These are phyloP conservation scores for Cordyceps fumosorosea DNA, from an alignment of 2,329 filamentous ascomycete genomes.

Conservation along the genomic window DNA sequence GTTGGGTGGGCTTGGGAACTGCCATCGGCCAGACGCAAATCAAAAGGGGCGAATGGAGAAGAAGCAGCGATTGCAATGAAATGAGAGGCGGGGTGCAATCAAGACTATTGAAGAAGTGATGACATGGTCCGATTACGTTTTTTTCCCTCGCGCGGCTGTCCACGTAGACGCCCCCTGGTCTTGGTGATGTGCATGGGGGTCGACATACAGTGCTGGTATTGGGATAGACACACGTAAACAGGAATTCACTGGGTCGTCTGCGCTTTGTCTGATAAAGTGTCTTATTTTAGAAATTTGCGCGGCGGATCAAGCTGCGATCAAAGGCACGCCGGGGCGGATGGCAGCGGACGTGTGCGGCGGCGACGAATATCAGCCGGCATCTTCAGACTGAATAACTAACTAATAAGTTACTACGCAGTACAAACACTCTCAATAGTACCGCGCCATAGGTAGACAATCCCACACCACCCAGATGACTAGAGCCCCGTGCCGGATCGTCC, in stretches of 20 bases:
- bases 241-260: background rate
- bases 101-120: background rate
- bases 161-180: background rate
- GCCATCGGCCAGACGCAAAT: background rate
- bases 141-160: background rate
- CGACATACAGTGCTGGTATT: background rate
- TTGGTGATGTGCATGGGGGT: background rate
- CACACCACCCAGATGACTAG: background rate
- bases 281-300: background rate
- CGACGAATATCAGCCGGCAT: no score
- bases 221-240: background rate
- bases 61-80: background rate
- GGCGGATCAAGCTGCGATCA: background rate
- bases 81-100: background rate
- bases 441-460: background rate
- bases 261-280: background rate
- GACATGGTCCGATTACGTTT: background rate
- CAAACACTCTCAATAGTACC: no score
- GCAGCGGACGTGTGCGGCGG: no score
- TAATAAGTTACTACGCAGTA: no score
- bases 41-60: background rate
- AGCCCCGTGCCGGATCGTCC: background rate
- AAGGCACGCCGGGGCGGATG: background rate
- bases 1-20: background rate
- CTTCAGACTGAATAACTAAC: no score